A percentile compares a stretch with the other conserved stretches of the same genome.
Conservation (phyloP, 257 asterid species). For the Galeopsis tetrahit region DNA sequence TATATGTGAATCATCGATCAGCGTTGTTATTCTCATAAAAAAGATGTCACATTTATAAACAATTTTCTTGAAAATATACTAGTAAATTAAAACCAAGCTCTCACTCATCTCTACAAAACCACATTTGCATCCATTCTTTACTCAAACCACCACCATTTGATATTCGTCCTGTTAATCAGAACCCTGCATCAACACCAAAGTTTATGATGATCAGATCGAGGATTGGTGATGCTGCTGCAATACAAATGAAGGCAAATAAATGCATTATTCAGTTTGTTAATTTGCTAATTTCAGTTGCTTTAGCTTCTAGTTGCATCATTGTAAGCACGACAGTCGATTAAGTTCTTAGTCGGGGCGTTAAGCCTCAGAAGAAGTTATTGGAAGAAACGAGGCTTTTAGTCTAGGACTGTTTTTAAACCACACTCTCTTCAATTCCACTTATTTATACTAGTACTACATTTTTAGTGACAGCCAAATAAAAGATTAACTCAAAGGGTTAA, state of each 20-base stretch:
- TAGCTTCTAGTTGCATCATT: conserved; percentile 43
- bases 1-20: no score
- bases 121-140: neutral
- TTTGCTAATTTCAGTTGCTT: conserved; percentile 32
- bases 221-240: no score
- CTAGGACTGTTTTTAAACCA: no score
- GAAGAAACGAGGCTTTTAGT: neutral
- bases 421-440: no score
- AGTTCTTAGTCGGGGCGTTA: neutral
- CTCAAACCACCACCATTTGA: neutral
- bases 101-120: neutral
- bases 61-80: neutral
- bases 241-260: no score
- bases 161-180: neutral
- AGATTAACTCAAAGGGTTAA: no score
- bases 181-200: neutral
- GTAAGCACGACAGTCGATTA: neutral
- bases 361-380: neutral
- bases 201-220: neutral
- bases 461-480: no score
- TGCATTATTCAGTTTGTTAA: neutral
- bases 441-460: no score
- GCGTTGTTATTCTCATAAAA: no score
- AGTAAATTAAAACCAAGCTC: neutral
- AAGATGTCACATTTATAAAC: no score